Base-by-base conservation (phyloP, 306 rosid genomes). In the Lathyrus sativus region DNA sequence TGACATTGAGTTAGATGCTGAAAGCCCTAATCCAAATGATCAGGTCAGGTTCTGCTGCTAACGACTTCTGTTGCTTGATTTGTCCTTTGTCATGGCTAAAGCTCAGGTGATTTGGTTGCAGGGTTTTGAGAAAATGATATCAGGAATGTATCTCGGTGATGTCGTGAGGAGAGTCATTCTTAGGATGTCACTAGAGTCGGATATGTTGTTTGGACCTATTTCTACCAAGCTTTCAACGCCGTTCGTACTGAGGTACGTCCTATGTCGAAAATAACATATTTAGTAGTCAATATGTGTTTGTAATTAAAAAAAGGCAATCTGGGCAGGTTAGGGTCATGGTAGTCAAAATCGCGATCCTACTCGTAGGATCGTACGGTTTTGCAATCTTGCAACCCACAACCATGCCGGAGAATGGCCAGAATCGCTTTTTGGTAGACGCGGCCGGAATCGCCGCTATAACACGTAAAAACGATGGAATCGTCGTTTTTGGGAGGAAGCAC, bases 91-190 rank as follows among this genome's bases (percentile, higher is more conserved):
- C 51, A 42, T 68, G 39, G 68, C 79, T 76, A 19, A 76, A 72
- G 19, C 35, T 50, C 70, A 59, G 38, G 55, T 59, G 53, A 62
- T 74, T 75, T 66, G 45, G 62, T 6, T 79, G 72, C 86, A 92
- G 98, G 98, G 96, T 77, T 92, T 92, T 22, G 98, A 92, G 81
- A 92, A 92, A 80, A 82, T 92, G 96, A 89, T 92, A 78, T 87
- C 98, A 49, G 98, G 96, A 75, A 85, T 92, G 98, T 92, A 92
- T 82, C 88, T 92, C 19, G 98, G 98, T 18, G 98, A 92, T 56
- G 84, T 92, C 2, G 96, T 92, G 60, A 85, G 98, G 79, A 87
- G 98, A 85, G 92, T 92, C 46, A 81, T 92, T 54, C 85, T 87
- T 53, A 85, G 80, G 85, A 92, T 92, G 83, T 82, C 89, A 29